These are phyloP conservation scores for Akanthomyces muscarius DNA, from an alignment of 2,329 filamentous ascomycete species.

Conservation along the genomic window DNA sequence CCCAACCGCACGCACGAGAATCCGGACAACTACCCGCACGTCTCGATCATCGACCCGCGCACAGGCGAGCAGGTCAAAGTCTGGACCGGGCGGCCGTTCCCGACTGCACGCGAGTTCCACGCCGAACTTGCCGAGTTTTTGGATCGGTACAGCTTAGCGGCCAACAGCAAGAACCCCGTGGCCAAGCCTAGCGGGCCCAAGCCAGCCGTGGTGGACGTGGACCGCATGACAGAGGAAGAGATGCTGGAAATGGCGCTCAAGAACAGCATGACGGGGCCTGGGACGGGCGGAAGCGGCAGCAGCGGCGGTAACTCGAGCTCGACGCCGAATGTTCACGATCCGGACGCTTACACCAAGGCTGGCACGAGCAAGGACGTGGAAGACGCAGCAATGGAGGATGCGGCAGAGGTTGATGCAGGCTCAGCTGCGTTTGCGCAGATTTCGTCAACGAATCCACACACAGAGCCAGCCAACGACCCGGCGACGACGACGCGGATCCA, in stretches of 20 bases:
- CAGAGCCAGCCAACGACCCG: conserved; percentile 69
- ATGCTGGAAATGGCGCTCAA: conserved; percentile 92
- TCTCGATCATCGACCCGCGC: conserved; percentile 90
- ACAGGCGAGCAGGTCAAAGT: conserved; percentile 97
- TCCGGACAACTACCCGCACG: conserved; percentile 89
- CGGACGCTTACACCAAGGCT: conserved; percentile 80
- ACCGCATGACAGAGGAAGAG: conserved; percentile 92
- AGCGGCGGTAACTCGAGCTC: conserved; percentile 32
- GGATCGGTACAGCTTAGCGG: conserved; percentile 89
- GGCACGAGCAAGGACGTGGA: conserved; percentile 39
- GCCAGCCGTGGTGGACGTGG: conserved; percentile 67
- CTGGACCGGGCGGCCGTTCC: conserved; percentile 82
- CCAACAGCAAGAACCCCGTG: conserved; percentile 89
- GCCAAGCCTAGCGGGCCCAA: conserved; percentile 61
- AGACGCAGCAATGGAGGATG: conserved; percentile 42
- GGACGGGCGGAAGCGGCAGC: conserved; percentile 28
- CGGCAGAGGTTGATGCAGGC: conserved; percentile 35
- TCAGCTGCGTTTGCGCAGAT: conserved; percentile 62
- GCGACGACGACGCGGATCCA: conserved; percentile 81
- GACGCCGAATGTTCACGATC: conserved; percentile 63
- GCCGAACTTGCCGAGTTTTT: conserved; percentile 92
- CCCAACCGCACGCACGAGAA: conserved; percentile 65
- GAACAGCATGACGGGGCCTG: conserved; percentile 73
- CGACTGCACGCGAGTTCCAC: conserved; percentile 74
- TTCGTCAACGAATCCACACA: conserved; percentile 66